Evolutionary conservation across 2,329 filamentous ascomycete genomes (phyloP).

Genomic region (Tolypocladium album): DNA sequence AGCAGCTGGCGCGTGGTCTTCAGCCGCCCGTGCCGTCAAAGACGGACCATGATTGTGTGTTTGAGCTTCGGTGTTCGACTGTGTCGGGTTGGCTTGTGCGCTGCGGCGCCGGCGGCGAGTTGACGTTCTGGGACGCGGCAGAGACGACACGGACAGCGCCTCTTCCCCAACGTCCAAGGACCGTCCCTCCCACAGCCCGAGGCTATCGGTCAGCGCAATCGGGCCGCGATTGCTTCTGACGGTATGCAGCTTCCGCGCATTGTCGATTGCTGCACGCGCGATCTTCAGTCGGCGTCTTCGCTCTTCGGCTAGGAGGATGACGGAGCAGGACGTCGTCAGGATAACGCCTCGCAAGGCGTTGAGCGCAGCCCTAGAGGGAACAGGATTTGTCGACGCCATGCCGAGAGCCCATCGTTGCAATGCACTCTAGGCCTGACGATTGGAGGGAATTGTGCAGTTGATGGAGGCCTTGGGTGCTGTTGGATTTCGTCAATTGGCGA

Average conservation of each 20-base stretch:
- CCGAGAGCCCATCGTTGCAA: conserved; percentile 14
- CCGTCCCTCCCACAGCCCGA: conserved; percentile 8
- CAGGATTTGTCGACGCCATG: conserved; percentile 36
- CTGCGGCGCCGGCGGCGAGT: conserved; percentile 17
- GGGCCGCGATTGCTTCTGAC: conserved; percentile 20
- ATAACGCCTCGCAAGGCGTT: conserved; percentile 44
- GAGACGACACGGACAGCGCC: conserved; percentile 9
- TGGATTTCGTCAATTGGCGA: neutral
- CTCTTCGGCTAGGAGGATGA: conserved; percentile 44
- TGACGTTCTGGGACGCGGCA: conserved; percentile 10
- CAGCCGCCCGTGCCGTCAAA: neutral
- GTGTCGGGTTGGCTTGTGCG: neutral
- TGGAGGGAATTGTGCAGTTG: neutral
- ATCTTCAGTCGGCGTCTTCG: conserved; percentile 43
- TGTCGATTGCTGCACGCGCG: conserved; percentile 37
- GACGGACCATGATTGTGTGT: neutral
- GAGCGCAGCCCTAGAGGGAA: conserved; percentile 44
- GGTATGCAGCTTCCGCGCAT: conserved; percentile 39
- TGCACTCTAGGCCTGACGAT: neutral
- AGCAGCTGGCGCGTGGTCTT: neutral
- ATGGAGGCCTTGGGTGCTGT: neutral
- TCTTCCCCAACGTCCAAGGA: conserved; percentile 12
- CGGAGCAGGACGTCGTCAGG: conserved; percentile 46
- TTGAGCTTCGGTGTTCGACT: neutral
- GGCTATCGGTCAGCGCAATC: conserved; percentile 14